A percentile compares a stretch with the other conserved stretches of the same genome.
Evolutionary conservation across 768 basidiomycete species (phyloP).

Genomic region (Tremella yokohamensis): DNA sequence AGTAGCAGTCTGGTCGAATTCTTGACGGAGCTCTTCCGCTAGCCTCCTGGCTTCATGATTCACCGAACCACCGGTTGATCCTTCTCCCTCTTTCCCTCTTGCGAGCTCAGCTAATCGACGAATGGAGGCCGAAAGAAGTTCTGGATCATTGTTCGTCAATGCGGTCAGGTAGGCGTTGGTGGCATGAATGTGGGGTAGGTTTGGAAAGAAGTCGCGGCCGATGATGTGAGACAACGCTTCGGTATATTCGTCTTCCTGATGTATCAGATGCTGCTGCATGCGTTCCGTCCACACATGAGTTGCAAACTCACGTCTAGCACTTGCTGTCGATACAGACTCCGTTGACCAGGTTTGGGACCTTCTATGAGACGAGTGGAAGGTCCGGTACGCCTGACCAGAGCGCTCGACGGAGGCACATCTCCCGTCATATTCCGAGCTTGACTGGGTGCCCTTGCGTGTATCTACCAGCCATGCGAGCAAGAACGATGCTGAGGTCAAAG

Average conservation of each 20-base stretch:
- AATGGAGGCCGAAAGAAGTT: constrained; percentile 71
- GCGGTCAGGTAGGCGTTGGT: constrained; percentile 83
- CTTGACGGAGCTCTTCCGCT: constrained; percentile 20
- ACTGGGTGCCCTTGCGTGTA: too few species aligned
- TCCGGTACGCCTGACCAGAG: constrained; percentile 12
- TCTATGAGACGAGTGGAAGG: constrained; percentile 23
- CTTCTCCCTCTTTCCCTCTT: constrained; percentile 31
- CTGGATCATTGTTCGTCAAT: constrained; percentile 68
- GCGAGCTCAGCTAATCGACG: constrained; percentile 62
- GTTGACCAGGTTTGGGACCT: constrained; percentile 34
- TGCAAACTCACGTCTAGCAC: constrained; percentile 40
- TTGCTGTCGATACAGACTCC: constrained; percentile 39
- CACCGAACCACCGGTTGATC: background rate
- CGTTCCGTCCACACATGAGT: constrained; percentile 2
- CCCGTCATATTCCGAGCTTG: too few species aligned
- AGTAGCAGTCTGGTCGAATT: constrained; percentile 40
- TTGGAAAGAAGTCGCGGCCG: constrained; percentile 96
- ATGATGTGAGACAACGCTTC: constrained; percentile 85
- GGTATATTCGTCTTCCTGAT: constrained; percentile 85
- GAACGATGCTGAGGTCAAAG: too few species aligned
- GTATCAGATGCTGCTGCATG: constrained; percentile 5
- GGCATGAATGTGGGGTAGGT: constrained; percentile 80
- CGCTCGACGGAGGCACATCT: background rate
- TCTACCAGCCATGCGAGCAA: too few species aligned
- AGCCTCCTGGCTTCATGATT: constrained; percentile 3